A percentile compares a stretch with the other conserved stretches of the same genome.
Evolutionary conservation across 2,329 filamentous ascomycete species (phyloP).

Genomic region (Lachnellula hyalina): DNA sequence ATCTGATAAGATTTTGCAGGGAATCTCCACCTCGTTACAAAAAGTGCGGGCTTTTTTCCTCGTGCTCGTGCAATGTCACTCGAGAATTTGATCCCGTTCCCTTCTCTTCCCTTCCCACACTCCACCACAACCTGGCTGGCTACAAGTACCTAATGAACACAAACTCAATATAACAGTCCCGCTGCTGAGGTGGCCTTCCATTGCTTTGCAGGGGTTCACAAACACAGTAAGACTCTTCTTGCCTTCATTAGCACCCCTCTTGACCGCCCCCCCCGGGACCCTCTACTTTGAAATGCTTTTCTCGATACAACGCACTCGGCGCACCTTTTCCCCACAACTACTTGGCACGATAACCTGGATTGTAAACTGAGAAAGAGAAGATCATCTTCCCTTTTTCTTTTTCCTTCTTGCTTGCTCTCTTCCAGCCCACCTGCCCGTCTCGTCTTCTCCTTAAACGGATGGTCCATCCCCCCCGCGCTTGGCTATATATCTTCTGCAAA

Average conservation of each 20-base stretch:
- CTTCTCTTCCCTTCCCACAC: too few species aligned
- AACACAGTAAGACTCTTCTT: neutral
- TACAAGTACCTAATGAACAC: too few species aligned
- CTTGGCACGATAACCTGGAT: slow-evolving; percentile 10
- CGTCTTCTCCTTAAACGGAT: neutral
- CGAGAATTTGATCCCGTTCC: too few species aligned
- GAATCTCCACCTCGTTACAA: neutral
- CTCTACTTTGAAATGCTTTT: slow-evolving; percentile 22
- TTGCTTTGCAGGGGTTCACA: too few species aligned
- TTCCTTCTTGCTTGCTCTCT: slow-evolving; percentile 5
- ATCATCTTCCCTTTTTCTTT: slow-evolving; percentile 4
- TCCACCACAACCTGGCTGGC: too few species aligned
- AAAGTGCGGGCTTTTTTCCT: too few species aligned
- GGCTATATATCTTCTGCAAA: neutral
- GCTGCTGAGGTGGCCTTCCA: too few species aligned
- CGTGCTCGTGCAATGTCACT: too few species aligned
- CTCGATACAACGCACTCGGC: slow-evolving; percentile 16
- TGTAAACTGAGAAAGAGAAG: slow-evolving; percentile 13
- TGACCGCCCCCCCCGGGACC: slow-evolving; percentile 15
- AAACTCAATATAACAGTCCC: too few species aligned
- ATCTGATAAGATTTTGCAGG: neutral
- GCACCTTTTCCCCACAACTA: slow-evolving; percentile 4
- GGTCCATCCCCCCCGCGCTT: neutral
- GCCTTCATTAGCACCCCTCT: neutral
- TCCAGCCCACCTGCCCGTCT: neutral